phyloP scores from a whole-genome alignment of 164 flowering plant species.

The Stephania cephalantha region DNA sequence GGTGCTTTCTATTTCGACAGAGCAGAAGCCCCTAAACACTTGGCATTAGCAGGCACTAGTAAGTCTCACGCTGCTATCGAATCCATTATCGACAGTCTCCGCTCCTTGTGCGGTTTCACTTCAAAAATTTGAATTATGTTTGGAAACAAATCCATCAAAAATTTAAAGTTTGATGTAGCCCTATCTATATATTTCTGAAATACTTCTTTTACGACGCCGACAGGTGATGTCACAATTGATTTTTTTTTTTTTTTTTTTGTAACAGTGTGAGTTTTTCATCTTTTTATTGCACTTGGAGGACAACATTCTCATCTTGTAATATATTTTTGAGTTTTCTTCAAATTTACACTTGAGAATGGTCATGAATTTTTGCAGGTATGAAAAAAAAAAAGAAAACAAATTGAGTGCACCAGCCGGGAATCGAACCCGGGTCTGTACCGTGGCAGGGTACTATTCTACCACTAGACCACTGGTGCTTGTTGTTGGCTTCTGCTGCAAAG shows the following conservation, averaged over 20 bases:
- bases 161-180: neutral
- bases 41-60: constrained; percentile 51
- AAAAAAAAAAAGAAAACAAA: neutral
- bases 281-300: neutral
- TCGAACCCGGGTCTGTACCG: constrained; percentile 99
- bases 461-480: constrained; percentile 93
- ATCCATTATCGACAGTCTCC: constrained; percentile 43
- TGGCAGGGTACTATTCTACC: constrained; percentile 99
- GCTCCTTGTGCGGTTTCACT: constrained; percentile 33
- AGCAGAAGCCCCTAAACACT: constrained; percentile 76
- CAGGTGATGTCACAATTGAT: neutral
- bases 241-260: neutral
- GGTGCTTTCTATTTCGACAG: constrained; percentile 90
- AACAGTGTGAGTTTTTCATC: neutral
- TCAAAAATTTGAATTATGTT: neutral
- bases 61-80: constrained; percentile 50
- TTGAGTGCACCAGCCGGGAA: constrained; percentile 85
- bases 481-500: neutral
- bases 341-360: no score
- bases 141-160: no score
- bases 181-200: no score
- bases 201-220: no score
- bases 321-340: no score
- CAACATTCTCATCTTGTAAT: no score
- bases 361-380: no score